Evolutionary conservation across 164 flowering plant species (phyloP), one percentile per base, ranked within the genome.

Genomic region (Houttuynia cordata): DNA sequence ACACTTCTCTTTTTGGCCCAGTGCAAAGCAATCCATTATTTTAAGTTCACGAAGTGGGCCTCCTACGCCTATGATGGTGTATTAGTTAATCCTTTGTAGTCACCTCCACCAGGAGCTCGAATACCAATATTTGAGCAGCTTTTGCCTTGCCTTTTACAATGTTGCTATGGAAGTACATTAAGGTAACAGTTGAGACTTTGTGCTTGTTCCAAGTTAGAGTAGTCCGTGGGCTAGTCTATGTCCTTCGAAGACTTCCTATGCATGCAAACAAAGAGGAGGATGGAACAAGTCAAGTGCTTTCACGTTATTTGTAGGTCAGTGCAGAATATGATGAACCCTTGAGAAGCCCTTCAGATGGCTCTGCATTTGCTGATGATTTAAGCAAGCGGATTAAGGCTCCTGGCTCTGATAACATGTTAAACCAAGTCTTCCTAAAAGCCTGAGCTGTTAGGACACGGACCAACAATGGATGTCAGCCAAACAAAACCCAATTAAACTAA

Each of bases 241-340:
- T 87, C 71, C 90, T 91, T 37, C 88, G 84, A 74, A 85, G 88
- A 70, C 97, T 91, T 75, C 99, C 99, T 68, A 56, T 80, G 41
- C 91, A 88, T 85, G 96, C 99, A 51, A 82, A 78, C 62, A 91
- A 83, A 76, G 99, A 94, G 79, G 97, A 88, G 65, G 99, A 88
- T 62, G 99, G 91, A 77, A 91, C 99, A 54, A 85, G 85, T 75
- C 96, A 91, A 76, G 97, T 94, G 71, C 96, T 61, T 30, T 53
- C 49, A n/a, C 56, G 4, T 60, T 37, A 59, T 53, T 62, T 61
- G 20, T 63, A 94, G 99, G 91, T 91, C 67, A 84, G 94, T 68
- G 95, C 96, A 64, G 97, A 91, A 61, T 94, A 91, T 76, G 97
- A 94, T 66, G 99, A 94, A 71, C 85, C 96, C 24, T 76, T 94